Evolutionary conservation across 306 rosid species (phyloP).

Genomic region (Lagenaria siceraria): DNA sequence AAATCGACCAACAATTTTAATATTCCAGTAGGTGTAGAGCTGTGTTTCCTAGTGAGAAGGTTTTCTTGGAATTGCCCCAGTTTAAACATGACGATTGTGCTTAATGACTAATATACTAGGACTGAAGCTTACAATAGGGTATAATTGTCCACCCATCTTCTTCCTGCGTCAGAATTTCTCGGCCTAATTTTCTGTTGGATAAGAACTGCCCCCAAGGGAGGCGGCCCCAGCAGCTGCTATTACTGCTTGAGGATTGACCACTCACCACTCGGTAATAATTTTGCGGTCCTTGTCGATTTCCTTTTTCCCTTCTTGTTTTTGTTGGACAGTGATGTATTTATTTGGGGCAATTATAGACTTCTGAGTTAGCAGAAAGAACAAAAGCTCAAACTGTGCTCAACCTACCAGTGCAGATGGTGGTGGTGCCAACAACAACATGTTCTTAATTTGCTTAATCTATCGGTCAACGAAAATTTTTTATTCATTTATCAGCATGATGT

Average conservation of each 20-base stretch:
- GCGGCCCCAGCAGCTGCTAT: slow-evolving; percentile 18
- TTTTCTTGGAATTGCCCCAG: neutral
- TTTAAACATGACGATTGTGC: neutral
- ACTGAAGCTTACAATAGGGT: neutral
- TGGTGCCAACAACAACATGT: neutral
- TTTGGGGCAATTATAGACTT: slow-evolving; percentile 16
- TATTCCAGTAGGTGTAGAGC: neutral
- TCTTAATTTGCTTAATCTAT: neutral
- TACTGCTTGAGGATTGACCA: slow-evolving; percentile 40
- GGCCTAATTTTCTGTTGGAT: slow-evolving; percentile 6
- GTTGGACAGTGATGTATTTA: neutral
- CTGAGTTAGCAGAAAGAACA: slow-evolving; percentile 39
- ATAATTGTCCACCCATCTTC: neutral
- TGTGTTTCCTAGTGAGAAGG: neutral
- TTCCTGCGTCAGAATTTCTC: neutral
- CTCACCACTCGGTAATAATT: slow-evolving; percentile 39
- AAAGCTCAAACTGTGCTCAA: slow-evolving; percentile 10
- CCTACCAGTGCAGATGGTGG: too few species aligned
- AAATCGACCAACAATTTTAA: neutral
- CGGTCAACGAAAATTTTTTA: too few species aligned
- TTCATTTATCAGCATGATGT: neutral
- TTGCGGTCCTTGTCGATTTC: neutral
- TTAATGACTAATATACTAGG: neutral
- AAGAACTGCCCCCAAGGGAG: slow-evolving; percentile 21
- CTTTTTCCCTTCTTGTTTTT: neutral